Base-by-base conservation (phyloP, 768 basidiomycete species). In the Agrocybe praecox region DNA sequence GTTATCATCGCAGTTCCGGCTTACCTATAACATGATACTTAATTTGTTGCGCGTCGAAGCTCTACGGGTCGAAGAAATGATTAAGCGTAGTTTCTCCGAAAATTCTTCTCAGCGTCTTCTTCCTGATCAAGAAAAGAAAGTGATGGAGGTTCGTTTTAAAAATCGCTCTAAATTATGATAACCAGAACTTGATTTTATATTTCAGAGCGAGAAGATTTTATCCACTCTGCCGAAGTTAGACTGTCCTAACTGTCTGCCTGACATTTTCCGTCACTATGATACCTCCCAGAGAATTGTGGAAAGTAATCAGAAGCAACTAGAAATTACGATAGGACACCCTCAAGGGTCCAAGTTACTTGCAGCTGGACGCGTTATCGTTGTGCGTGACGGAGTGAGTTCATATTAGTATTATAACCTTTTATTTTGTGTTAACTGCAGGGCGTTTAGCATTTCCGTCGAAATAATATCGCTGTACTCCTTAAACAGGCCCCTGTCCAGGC, bases 21-120 rank as follows among this genome's bases (percentile, higher is more conserved):
- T 99, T 60, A 99, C 97, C 1, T 99, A 98, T 74, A 98, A 98
- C 71, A 98, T 99, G 97, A 98, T 99, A 59, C 74, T 99, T 58
- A 99, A 99, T 68, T 76, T 99, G 36, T 81, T 99, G 10, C 87
- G 97, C 18, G 97, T 99, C 10, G 97, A 99, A 67, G 96, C 97
- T 0, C 79, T 99, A 46, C 81, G 88, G 57, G 96, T 98, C 17
- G 97, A 99, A 68, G 97, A 99, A 73, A 99, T 99, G 97, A 98
- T 99, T 69, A 98, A 98, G 72, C 83, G 97, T 36, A 95, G 93
- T 69, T 99, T 99, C 73, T 98, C 97, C 17, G 97, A 99, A 76
- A 98, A 98, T 67, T 88, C 94, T 1, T 90, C 97, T 0, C 97
- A 99, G 67, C 81, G 89, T 36, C 76, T 98, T 44, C 76, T 98